These are phyloP conservation scores for Plectranthus barbatus DNA, from an alignment of 257 asterid genomes.

Conservation along the genomic window DNA sequence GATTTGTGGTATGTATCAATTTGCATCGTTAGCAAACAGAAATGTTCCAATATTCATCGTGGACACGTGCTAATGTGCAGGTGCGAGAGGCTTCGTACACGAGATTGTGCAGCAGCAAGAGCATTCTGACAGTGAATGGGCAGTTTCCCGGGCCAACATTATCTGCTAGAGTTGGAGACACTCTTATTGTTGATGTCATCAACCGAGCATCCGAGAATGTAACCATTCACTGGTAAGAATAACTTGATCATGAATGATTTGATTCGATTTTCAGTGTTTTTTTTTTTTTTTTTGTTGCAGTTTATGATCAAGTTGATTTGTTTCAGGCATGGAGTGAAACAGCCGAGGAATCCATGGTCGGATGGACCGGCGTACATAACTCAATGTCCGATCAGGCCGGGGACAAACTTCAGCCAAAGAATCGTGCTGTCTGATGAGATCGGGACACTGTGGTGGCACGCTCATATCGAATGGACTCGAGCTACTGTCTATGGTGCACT, in stretches of 20 bases:
- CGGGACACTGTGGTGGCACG: slow-evolving; percentile 70
- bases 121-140: slow-evolving; percentile 31
- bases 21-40: not conserved
- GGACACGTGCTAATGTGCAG: slow-evolving; percentile 28
- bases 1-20: slow-evolving; percentile 19
- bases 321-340: slow-evolving; percentile 66
- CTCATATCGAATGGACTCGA: slow-evolving; percentile 49
- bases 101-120: slow-evolving; percentile 30
- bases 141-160: slow-evolving; percentile 39
- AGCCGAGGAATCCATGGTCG: slow-evolving; percentile 49
- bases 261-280: not conserved
- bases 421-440: slow-evolving; percentile 36
- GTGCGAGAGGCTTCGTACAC: slow-evolving; percentile 27
- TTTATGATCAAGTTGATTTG: too few species aligned
- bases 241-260: too few species aligned
- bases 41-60: too few species aligned
- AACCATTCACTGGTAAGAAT: slow-evolving; percentile 31
- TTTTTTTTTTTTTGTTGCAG: too few species aligned
- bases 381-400: slow-evolving; percentile 47
- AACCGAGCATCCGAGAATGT: slow-evolving; percentile 26
- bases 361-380: slow-evolving; percentile 51
- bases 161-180: slow-evolving; percentile 26
- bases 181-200: slow-evolving; percentile 24
- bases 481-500: slow-evolving; percentile 47
- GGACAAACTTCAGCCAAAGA: slow-evolving; percentile 29